Conservation (phyloP, 2,329 filamentous ascomycete species). For the Leptographium flavum region DNA sequence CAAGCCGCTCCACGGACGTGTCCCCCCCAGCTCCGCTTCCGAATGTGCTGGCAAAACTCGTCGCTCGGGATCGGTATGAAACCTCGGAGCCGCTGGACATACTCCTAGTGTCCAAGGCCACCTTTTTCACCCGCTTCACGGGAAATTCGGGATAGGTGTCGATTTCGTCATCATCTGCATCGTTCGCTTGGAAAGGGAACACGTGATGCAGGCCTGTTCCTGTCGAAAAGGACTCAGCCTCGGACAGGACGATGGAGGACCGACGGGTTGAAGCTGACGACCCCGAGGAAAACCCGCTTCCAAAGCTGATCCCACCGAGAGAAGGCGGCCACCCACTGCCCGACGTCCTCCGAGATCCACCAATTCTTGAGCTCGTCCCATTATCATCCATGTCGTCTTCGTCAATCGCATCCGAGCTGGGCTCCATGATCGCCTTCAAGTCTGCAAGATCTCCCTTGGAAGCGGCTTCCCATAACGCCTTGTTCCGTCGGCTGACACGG, state of each 20-base stretch:
- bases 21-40: conserved; percentile 69
- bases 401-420: conserved; percentile 31
- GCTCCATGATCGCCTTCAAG: conserved; percentile 68
- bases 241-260: conserved; percentile 25
- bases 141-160: conserved; percentile 17
- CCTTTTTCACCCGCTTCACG: conserved; percentile 53
- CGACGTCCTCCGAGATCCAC: conserved; percentile 14
- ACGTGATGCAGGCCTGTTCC: conserved; percentile 62
- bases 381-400: conserved; percentile 24
- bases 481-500: conserved; percentile 74
- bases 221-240: conserved; percentile 36
- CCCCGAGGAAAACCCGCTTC: conserved; percentile 20
- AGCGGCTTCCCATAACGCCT: conserved; percentile 74
- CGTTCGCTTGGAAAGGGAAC: conserved; percentile 61
- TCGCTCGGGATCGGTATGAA: conserved; percentile 68
- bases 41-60: conserved; percentile 56
- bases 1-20: conserved; percentile 64
- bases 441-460: conserved; percentile 63
- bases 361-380: background rate
- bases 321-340: conserved; percentile 31
- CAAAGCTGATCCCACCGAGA: conserved; percentile 27
- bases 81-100: conserved; percentile 75
- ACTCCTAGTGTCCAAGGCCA: conserved; percentile 81
- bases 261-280: conserved; percentile 22
- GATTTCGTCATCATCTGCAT: conserved; percentile 12